Evolutionary conservation across 148 eudicot species (phyloP), one percentile per base, ranked within the genome.

Genomic region (Pharnaceum exiguum): DNA sequence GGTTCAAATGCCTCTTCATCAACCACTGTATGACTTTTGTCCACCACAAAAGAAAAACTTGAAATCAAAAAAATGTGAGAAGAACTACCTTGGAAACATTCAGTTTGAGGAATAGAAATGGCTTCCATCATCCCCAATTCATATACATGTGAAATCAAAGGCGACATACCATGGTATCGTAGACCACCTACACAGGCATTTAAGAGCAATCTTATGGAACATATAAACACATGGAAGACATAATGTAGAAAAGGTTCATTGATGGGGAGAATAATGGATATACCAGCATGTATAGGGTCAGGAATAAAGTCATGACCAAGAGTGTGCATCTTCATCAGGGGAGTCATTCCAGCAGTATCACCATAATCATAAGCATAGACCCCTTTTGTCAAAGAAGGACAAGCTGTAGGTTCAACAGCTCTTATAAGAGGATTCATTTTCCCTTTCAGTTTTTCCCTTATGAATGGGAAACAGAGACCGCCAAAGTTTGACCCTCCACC

Each of bases 281-380:
- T 71, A 87, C 98, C 98, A 46, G 98, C 81, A 69, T 91, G 98
- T 45, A 91, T 91, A n/a, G 98, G 98, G 60, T 91, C 98, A 0
- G 98, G 98, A 60, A 91, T 78, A 53, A 91, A 91, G 55, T 85
- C 96, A 67, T 91, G 98, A 38, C 98, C 98, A 55, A 91, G 94
- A 1, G 98, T 91, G 53, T 91, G 98, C 98, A 91, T 91, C 84
- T 91, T 91, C 87, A 91, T 77, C 58, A 91, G 57, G 0, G 98
- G 98, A 24, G 98, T 91, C 86, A 91, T 36, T 46, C 96, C 96
- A 9, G 98, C 98, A 4, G 96, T 91, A 67, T 91, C 98, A 28
- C 96, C 98, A 62, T 73, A 91, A 56, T 91, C 98, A 69, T 91
- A 91, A 22, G 96, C 86, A 72, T 80, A 91, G n/a, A 81, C 73